Base-by-base conservation (phyloP, 306 rosid species). In the Cajanus cajan region DNA sequence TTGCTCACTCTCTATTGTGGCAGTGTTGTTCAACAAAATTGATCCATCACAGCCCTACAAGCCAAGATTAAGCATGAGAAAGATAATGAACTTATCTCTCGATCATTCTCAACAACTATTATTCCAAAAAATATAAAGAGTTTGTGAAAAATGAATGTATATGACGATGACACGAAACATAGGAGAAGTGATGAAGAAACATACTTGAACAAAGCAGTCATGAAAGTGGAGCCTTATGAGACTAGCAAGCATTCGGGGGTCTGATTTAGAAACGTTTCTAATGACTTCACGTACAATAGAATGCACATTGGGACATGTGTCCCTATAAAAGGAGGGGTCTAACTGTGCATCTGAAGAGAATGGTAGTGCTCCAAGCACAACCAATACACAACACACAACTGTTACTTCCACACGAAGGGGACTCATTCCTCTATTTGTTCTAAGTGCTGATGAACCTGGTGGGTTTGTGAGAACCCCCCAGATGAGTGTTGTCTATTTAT, bases 1-100 rank as follows among this genome's bases (percentile, higher is more conserved):
- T 80, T 90, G 88, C 39, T 90, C 92, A 10, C 87, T 90, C 44
- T 15, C 82, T 10, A 90, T 81, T 0, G 88, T 81, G 0, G 61
- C 80, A 0, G 84, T 81, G 70, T 83, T 70, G 80, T 88, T 87
- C 78, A 90, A 45, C 58, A 90, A 85, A 43, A 90, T 40, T 7
- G 94, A 90, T 48, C 41, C 92, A 19, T 90, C 94, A 80, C 68
- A 61, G 0, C 68, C 68, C 68, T 47, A 68, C 75, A 68, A 75
- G 51, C 22, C 81, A 71, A n/a, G n/a, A n/a, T n/a, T 1, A 50
- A 50, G 0, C 14, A 51, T 0, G 0, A n/a, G 0, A 24, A n/a
- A 28, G 1, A 3, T 70, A 31, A 31, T 28, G 10, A 69, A 6
- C 2, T 39, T 22, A 6, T 31, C 47, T 44, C 15, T 14, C 44